A percentile compares a stretch with the other conserved stretches of the same genome.
Evolutionary conservation across 805 yeast species (phyloP).

Genomic region (Metschnikowia henanensis): DNA sequence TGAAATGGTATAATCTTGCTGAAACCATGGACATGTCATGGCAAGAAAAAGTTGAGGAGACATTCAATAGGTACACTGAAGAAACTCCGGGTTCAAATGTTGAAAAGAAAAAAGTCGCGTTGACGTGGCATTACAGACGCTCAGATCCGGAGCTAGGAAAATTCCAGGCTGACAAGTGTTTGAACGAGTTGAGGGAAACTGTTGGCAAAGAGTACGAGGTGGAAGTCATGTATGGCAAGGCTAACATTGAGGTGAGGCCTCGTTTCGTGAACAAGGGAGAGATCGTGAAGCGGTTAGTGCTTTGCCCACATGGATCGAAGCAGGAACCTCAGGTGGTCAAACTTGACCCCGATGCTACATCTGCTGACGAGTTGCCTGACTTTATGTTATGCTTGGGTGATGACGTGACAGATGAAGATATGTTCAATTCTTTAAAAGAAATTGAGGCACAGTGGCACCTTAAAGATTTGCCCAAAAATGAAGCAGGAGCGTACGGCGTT

Average conservation of each 20-base stretch:
- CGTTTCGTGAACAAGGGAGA: slow-evolving; percentile 95
- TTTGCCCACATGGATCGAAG: slow-evolving; percentile 58
- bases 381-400: slow-evolving; percentile 92
- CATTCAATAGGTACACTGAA: slow-evolving; percentile 74
- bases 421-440: slow-evolving; percentile 77
- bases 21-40: slow-evolving; percentile 88
- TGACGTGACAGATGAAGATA: slow-evolving; percentile 96
- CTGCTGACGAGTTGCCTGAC: slow-evolving; percentile 62
- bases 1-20: slow-evolving; percentile 82
- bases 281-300: slow-evolving; percentile 78
- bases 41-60: slow-evolving; percentile 79
- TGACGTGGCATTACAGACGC: slow-evolving; percentile 97
- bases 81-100: slow-evolving; percentile 88
- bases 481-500: slow-evolving; percentile 58
- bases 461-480: slow-evolving; percentile 41
- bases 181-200: slow-evolving; percentile 57
- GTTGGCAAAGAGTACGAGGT: slow-evolving; percentile 71
- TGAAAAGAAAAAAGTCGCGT: slow-evolving; percentile 88
- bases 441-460: slow-evolving; percentile 56
- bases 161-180: slow-evolving; percentile 77
- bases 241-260: slow-evolving; percentile 97
- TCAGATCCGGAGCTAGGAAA: slow-evolving; percentile 93
- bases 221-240: slow-evolving; percentile 97
- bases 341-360: slow-evolving; percentile 25
- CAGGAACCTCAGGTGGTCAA: slow-evolving; percentile 38